phyloP scores from a whole-genome alignment of 352 stramenopile genomes.

The Bremia lactucae region DNA sequence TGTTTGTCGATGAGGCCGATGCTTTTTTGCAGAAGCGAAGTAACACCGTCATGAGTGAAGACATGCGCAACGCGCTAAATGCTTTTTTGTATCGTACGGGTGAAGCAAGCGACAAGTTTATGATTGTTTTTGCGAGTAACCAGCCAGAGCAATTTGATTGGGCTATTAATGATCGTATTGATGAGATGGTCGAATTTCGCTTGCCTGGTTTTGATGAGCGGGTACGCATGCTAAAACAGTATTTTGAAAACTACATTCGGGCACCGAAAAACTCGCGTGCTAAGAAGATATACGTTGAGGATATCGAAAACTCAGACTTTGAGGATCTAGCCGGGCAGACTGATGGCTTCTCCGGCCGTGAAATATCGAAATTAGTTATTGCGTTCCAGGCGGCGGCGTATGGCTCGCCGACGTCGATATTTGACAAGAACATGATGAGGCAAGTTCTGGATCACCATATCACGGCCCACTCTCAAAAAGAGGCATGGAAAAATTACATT shows the following conservation, averaged over 20 bases:
- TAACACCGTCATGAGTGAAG: constrained; percentile 89
- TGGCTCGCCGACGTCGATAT: constrained; percentile 87
- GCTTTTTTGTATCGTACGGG: constrained; percentile 98
- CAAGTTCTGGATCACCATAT: constrained; percentile 91
- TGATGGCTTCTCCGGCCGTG: constrained; percentile 96
- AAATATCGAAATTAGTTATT: constrained; percentile 99
- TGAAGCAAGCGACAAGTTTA: constrained; percentile 97
- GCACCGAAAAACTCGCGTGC: constrained; percentile 78
- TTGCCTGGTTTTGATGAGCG: constrained; percentile 91
- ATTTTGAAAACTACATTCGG: constrained; percentile 96
- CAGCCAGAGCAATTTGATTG: constrained; percentile 98
- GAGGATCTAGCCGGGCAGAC: constrained; percentile 88
- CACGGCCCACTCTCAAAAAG: constrained; percentile 88
- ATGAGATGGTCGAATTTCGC: constrained; percentile 98
- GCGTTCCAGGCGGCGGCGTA: constrained; percentile 97
- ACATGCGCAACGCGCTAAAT: constrained; percentile 98
- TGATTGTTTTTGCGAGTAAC: constrained; percentile 99
- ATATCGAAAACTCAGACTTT: constrained; percentile 89
- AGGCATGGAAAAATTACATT: constrained; percentile 87
- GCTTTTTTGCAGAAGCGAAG: constrained; percentile 97
- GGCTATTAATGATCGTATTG: constrained; percentile 98
- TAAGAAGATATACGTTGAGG: constrained; percentile 87
- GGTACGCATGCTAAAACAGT: constrained; percentile 95
- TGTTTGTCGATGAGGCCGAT: constrained; percentile 99
- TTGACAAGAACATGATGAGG: constrained; percentile 90